Conservation (phyloP, 768 basidiomycete species). For the Rhizopogon sp. region DNA sequence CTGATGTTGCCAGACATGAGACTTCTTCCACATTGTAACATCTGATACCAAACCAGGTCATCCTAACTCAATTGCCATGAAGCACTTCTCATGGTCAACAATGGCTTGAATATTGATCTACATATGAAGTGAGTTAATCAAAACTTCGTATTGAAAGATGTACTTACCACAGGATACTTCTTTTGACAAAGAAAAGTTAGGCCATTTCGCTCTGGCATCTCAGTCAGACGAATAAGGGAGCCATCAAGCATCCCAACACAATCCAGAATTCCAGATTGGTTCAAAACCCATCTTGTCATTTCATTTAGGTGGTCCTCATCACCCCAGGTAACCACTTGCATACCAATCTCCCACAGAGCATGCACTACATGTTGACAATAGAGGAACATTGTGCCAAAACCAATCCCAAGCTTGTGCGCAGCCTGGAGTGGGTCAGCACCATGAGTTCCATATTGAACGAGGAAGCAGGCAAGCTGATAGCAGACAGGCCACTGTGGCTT, state of each 20-base stretch:
- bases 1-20: conserved; percentile 10
- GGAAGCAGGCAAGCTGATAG: too few relatives aligned
- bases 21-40: conserved; percentile 12
- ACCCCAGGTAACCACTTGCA: too few relatives aligned
- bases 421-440: too few relatives aligned
- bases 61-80: conserved; percentile 15
- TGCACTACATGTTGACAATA: too few relatives aligned
- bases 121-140: neutral
- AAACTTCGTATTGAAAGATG: neutral
- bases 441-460: too few relatives aligned
- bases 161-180: conserved; percentile 13
- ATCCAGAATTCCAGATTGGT: conserved; percentile 12
- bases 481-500: too few relatives aligned
- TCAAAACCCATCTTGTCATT: too few relatives aligned
- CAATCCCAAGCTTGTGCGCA: too few relatives aligned
- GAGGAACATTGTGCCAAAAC: too few relatives aligned
- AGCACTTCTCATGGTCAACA: conserved; percentile 9
- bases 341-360: too few relatives aligned
- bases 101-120: conserved; percentile 17
- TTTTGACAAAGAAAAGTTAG: conserved; percentile 13
- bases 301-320: too few relatives aligned
- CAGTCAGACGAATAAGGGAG: conserved; percentile 10
- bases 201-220: conserved; percentile 10
- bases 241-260: conserved; percentile 21
- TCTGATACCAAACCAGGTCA: conserved; percentile 19